Base-by-base conservation (phyloP, 129 eudicot genomes). In the Mikania micrantha region DNA sequence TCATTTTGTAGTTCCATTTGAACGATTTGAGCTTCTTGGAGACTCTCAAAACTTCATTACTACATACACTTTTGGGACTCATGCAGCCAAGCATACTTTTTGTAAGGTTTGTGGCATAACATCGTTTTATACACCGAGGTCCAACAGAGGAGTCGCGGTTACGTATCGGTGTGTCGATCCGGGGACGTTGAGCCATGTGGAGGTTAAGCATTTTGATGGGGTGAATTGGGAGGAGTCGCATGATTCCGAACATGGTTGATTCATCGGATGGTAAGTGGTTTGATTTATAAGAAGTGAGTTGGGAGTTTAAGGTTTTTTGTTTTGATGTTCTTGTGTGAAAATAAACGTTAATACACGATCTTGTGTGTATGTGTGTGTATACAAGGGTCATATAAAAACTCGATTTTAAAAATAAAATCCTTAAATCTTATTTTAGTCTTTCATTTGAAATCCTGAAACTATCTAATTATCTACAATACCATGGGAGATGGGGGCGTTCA, bases 81-180 rank as follows among this genome's bases (percentile, higher is more conserved):
- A 77, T 79, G 85, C 86, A 15, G 95, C 97, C 4, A 85, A 91
- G 60, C 97, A 85, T 82, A 87, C 74, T 1, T 91, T 91, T 70
- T 91, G 95, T 69, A 87, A 75, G 71, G 78, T 85, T 11, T 90
- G 97, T 70, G 97, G 97, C 50, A 85, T 91, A 54, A 87, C 95
- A 11, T 91, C 95, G 2, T 91, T 87, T 75, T 91, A 85, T 79
- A 74, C 74, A 19, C 90, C 97, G 10, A 64, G 92, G 52, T 83
- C 92, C 15, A 91, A 87, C 52, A 90, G 82, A 35, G 95, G 97
- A 5, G 60, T 85, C 11, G 81, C 85, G 1, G 63, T 91, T 36
- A 87, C 90, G 4, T 77, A 49, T 19, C 48, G 67, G 17, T 87
- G 95, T 67, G 88, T 91, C 6, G 93, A 91, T 63, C 75, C 90